These are phyloP conservation scores for Margaritispora aquatica DNA, from an alignment of 495 filamentous ascomycete genomes.

Conservation along the genomic window DNA sequence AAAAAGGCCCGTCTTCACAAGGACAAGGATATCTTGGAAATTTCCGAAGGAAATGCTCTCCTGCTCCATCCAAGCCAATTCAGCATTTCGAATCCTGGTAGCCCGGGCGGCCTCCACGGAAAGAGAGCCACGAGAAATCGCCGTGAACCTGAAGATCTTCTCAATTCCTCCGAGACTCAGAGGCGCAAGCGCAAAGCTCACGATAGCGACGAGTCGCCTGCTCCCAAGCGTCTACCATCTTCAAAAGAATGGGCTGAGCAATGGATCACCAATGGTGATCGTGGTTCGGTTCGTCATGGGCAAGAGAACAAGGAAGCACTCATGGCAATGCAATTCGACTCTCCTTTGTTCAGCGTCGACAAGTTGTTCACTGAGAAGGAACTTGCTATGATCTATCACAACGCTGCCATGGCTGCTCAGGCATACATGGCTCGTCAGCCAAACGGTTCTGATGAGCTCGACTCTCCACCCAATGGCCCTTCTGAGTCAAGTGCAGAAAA, in stretches of 20 bases:
- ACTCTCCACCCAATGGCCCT: conserved; percentile 28
- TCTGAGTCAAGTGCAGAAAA: conserved; percentile 37
- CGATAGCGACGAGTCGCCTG: conserved; percentile 70
- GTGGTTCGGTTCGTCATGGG: neutral
- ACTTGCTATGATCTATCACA: conserved; percentile 66
- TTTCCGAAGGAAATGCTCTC: conserved; percentile 80
- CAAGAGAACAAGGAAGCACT: conserved; percentile 22
- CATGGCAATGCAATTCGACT: conserved; percentile 43
- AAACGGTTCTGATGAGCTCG: conserved; percentile 42
- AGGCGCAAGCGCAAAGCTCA: conserved; percentile 75
- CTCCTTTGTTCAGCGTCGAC: conserved; percentile 69
- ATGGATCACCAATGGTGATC: neutral
- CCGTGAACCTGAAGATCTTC: conserved; percentile 72
- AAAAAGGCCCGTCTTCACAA: conserved; percentile 72
- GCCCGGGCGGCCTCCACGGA: conserved; percentile 72
- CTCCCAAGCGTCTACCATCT: conserved; percentile 41
- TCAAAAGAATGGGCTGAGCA: conserved; percentile 26
- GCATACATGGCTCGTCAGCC: conserved; percentile 43
- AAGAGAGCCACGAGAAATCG: conserved; percentile 79
- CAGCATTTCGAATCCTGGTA: conserved; percentile 70
- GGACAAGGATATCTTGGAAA: conserved; percentile 83
- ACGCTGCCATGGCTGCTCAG: conserved; percentile 60
- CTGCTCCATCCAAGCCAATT: conserved; percentile 92
- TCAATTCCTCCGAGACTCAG: conserved; percentile 54
- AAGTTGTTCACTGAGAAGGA: conserved; percentile 94